Conservation (phyloP, 768 basidiomycete species). For the Pleurotus tuoliensis region DNA sequence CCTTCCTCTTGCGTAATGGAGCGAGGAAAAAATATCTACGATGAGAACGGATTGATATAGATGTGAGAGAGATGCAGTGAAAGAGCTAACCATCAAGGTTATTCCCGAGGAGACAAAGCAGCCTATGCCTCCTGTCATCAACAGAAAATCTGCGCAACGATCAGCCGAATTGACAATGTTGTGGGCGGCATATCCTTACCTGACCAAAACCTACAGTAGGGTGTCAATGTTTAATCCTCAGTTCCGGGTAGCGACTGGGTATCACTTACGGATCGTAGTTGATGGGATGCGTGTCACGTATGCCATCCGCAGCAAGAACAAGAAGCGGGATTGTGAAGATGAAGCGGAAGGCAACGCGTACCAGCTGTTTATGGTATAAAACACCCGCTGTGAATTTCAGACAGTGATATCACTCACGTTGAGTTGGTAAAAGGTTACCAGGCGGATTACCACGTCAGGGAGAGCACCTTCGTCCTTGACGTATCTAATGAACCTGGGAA, state of each 20-base stretch:
- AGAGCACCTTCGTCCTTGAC: slow-evolving; percentile 74
- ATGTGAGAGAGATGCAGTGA: neutral
- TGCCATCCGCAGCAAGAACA: slow-evolving; percentile 61
- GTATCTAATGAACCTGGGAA: slow-evolving; percentile 65
- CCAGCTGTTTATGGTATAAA: slow-evolving; percentile 36
- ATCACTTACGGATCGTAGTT: slow-evolving; percentile 52
- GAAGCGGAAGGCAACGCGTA: slow-evolving; percentile 74
- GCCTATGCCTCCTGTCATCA: slow-evolving; percentile 70
- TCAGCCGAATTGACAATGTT: slow-evolving; percentile 15
- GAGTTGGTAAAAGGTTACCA: slow-evolving; percentile 71
- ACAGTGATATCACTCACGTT: slow-evolving; percentile 49
- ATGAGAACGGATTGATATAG: neutral
- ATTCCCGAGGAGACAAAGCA: slow-evolving; percentile 78
- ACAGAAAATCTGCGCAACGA: slow-evolving; percentile 51
- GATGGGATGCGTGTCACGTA: slow-evolving; percentile 46
- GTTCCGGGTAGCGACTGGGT: neutral
- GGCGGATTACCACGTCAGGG: slow-evolving; percentile 68
- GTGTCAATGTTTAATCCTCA: neutral
- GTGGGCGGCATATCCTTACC: slow-evolving; percentile 33
- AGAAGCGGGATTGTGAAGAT: slow-evolving; percentile 68
- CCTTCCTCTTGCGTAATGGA: slow-evolving; percentile 63
- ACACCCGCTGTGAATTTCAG: neutral
- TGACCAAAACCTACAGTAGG: slow-evolving; percentile 47
- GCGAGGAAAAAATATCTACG: slow-evolving; percentile 75
- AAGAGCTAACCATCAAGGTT: slow-evolving; percentile 61